phyloP scores from a whole-genome alignment of 2,329 filamentous ascomycete species.

The Nannizziopsis arthrosporioides region DNA sequence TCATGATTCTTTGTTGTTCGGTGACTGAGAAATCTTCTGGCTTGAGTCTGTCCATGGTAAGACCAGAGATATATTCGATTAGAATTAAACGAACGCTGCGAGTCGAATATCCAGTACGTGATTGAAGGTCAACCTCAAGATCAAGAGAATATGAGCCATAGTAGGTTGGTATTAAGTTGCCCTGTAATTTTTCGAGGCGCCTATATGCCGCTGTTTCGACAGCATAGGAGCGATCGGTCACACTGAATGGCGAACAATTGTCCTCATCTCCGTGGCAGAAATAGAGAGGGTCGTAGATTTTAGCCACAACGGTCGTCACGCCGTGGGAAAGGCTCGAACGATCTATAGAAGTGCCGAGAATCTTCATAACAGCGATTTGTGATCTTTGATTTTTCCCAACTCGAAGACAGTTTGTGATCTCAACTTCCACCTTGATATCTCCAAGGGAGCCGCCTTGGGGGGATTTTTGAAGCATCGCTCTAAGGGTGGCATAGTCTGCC shows the following conservation, averaged over 20 bases:
- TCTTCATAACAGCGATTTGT: conserved; percentile 9
- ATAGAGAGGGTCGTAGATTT: conserved; percentile 11
- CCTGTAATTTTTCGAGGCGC: conserved; percentile 16
- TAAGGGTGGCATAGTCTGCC: too few species aligned
- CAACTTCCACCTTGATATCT: neutral
- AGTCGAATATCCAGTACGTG: neutral
- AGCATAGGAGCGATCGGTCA: neutral
- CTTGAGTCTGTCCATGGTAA: conserved; percentile 9
- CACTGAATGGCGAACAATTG: conserved; percentile 1
- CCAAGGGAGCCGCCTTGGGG: too few species aligned
- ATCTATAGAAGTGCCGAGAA: neutral
- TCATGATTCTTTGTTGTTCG: conserved; percentile 13
- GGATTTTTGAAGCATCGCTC: too few species aligned
- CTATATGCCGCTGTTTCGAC: conserved; percentile 6
- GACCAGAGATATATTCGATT: conserved; percentile 11
- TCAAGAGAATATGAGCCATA: conserved; percentile 20
- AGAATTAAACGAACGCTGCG: conserved; percentile 15
- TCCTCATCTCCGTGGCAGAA: conserved; percentile 3
- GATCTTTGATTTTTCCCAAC: neutral
- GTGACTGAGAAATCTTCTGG: conserved; percentile 8
- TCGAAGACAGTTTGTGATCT: neutral
- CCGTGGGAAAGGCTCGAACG: neutral
- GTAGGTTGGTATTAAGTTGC: conserved; percentile 16
- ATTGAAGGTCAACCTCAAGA: conserved; percentile 11
- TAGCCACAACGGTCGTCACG: conserved; percentile 5